These are phyloP conservation scores for Dactylellina drechsleri DNA, from an alignment of 2,329 filamentous ascomycete species.

Conservation along the genomic window DNA sequence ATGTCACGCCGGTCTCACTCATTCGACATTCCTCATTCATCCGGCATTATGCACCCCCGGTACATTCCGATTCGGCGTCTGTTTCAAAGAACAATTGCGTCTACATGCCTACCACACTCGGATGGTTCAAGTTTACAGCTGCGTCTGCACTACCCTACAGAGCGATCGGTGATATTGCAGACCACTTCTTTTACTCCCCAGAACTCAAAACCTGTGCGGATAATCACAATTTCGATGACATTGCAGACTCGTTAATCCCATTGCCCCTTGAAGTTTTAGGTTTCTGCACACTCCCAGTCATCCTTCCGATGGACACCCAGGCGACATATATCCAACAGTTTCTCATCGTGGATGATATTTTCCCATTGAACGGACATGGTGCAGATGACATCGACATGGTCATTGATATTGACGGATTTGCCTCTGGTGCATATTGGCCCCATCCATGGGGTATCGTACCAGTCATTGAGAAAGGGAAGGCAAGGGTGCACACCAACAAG, in stretches of 20 bases:
- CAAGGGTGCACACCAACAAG: constrained; percentile 23
- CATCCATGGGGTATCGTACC: constrained; percentile 37
- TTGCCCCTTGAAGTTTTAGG: constrained; percentile 29
- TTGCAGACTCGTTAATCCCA: constrained; percentile 28
- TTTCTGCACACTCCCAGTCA: constrained; percentile 31
- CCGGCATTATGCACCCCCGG: constrained; percentile 18
- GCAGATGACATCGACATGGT: constrained; percentile 39
- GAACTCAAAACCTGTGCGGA: constrained; percentile 33
- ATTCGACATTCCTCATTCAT: constrained; percentile 35
- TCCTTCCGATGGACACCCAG: constrained; percentile 29
- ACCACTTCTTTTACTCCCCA: constrained; percentile 27
- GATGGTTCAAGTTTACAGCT: constrained; percentile 36
- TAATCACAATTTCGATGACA: constrained; percentile 14
- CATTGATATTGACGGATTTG: constrained; percentile 43
- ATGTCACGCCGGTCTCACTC: constrained; percentile 33
- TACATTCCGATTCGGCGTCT: constrained; percentile 11
- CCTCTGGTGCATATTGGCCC: constrained; percentile 34
- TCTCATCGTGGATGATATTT: constrained; percentile 40
- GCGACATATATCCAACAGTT: constrained; percentile 33
- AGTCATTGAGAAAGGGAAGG: constrained; percentile 36
- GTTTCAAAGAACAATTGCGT: constrained; percentile 11
- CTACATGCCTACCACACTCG: constrained; percentile 37
- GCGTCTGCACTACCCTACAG: constrained; percentile 27
- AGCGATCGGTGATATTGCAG: background rate
- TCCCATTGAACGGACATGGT: constrained; percentile 9